These are phyloP conservation scores for Fomitopsis pulvina DNA, from an alignment of 768 basidiomycete genomes.

Conservation along the genomic window DNA sequence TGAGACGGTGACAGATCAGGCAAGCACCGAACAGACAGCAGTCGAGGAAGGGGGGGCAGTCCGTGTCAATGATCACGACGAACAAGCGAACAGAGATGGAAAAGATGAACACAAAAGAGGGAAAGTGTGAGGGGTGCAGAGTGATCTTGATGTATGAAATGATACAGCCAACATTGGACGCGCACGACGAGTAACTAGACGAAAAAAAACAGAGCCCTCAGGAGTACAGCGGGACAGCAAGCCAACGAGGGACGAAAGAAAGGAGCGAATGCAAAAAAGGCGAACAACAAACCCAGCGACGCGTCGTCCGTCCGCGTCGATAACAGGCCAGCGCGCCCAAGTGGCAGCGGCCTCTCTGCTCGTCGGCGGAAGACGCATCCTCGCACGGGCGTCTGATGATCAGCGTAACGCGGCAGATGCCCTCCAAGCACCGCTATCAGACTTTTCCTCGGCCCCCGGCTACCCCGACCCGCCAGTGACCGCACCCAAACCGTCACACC, in stretches of 20 bases:
- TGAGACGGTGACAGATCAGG: not conserved
- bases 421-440: not conserved
- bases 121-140: not conserved
- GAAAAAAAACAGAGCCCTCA: too few relatives aligned
- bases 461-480: not conserved
- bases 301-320: too few relatives aligned
- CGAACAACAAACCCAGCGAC: not conserved
- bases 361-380: not conserved
- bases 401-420: not conserved
- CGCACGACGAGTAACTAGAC: not conserved
- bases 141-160: not conserved
- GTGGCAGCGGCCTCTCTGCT: too few relatives aligned
- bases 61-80: not conserved
- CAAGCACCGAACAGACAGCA: not conserved
- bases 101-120: not conserved
- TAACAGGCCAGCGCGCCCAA: too few relatives aligned
- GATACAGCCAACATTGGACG: not conserved
- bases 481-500: not conserved
- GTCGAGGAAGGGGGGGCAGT: too few relatives aligned
- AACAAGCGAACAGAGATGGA: not conserved
- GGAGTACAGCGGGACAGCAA: not conserved
- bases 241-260: not conserved
- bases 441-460: conserved; percentile 1
- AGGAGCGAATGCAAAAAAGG: not conserved
- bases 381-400: not conserved